Conservation (phyloP, 257 asterid genomes). For the Euphrasia confusa region DNA sequence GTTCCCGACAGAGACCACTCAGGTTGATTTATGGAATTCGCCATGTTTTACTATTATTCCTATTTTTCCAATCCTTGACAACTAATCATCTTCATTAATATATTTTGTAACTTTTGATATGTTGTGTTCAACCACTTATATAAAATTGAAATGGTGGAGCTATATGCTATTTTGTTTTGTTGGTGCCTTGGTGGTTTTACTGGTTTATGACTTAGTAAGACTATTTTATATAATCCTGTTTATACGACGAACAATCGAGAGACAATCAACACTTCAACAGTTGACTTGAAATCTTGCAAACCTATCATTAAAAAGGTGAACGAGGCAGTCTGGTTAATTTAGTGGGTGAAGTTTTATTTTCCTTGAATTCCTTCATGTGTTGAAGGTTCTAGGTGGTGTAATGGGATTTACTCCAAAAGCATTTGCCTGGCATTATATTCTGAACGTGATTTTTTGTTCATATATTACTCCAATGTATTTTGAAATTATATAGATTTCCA, state of each 20-base stretch:
- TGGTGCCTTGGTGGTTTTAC: background rate
- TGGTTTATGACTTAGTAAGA: background rate
- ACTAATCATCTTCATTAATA: background rate
- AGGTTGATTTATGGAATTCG: slow-evolving; percentile 47
- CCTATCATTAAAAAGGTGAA: background rate
- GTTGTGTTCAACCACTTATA: slow-evolving; percentile 3
- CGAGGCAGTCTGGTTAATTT: background rate
- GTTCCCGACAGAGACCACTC: slow-evolving; percentile 73
- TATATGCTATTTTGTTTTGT: background rate
- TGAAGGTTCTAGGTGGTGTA: background rate
- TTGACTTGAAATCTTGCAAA: background rate
- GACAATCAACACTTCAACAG: slow-evolving; percentile 16
- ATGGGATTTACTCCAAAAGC: background rate
- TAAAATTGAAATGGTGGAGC: too few relatives aligned
- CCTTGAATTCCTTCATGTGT: slow-evolving; percentile 2
- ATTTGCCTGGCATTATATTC: background rate
- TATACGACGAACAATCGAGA: slow-evolving; percentile 1
- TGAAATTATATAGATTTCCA: slow-evolving; percentile 7
- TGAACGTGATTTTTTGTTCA: background rate
- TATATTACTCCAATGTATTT: background rate
- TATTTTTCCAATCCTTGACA: slow-evolving; percentile 10
- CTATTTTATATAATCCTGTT: slow-evolving; percentile 1
- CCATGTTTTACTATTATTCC: background rate
- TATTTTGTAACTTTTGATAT: slow-evolving; percentile 3
- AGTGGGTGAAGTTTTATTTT: slow-evolving; percentile 16